Base-by-base conservation (phyloP, 163 green algal species). In the Scenedesmus sp. region DNA sequence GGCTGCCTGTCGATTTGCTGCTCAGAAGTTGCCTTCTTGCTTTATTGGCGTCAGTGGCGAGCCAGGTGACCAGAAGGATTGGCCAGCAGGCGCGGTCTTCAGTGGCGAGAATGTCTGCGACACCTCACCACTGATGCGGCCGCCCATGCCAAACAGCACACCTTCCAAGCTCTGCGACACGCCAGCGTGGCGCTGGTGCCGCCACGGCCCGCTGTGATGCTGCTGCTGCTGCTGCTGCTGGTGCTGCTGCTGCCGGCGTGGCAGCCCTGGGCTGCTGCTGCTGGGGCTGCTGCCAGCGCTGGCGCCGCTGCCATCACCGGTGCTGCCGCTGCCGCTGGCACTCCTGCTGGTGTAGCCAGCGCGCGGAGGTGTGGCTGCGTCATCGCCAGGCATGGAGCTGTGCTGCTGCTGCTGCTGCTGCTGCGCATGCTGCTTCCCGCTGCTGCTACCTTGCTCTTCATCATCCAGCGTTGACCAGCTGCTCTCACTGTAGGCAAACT, bases 71-170 rank as follows among this genome's bases (percentile, higher is more conserved):
- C 70, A 79, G 18, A 79, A 79, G 4, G 23, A 79, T 23, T 79
- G 70, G 23, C 70, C 70, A 79, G 70, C 70, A 46, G 70, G 70
- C 23, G 18, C 57, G 12, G 82, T 18, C 59, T 91, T 91, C 54
- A 91, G 20, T 3, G 87, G 87, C 4, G 87, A 91, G n/a, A 91
- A 86, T 8, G 87, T 91, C 70, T 91, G 73, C 62, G 87, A 70
- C 55, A 91, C 87, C 52, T 91, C 87, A 26, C 66, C 87, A 23
- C 55, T 46, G 46, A 91, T 46, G 4, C 87, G 55, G 20, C 87
- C 87, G 6, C 79, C 67, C 55, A 84, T 62, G 12, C 84, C 84
- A 82, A 89, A 85, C 87, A 84, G 18, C 23, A 91, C 55, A 76
- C 87, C 87, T 20, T 91, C 87, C 54, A 84, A 57, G 52, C 70